A percentile compares a stretch with the other conserved stretches of the same genome.
phyloP scores from a whole-genome alignment of 176 grass and related monocot genomes.

The Musa schizocarpa region DNA sequence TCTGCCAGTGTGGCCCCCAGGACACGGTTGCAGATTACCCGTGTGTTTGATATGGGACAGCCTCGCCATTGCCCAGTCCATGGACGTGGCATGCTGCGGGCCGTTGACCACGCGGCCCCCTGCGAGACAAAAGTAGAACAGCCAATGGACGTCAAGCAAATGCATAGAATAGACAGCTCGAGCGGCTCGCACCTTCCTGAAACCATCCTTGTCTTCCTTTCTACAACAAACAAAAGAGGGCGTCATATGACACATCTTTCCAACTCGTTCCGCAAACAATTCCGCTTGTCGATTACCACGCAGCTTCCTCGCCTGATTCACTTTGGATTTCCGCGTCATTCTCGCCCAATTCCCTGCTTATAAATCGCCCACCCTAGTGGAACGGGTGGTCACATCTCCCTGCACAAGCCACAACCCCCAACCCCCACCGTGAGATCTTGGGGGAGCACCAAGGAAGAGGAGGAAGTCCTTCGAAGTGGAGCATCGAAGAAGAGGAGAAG shows the following conservation, averaged over 20 bases:
- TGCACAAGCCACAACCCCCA: too few relatives aligned
- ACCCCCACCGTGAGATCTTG: too few relatives aligned
- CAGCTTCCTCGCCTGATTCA: not conserved
- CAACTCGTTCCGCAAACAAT: not conserved
- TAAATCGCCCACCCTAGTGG: not conserved
- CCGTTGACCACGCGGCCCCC: too few relatives aligned
- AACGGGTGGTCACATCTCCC: not conserved
- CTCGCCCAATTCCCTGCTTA: not conserved
- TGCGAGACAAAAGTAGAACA: too few relatives aligned
- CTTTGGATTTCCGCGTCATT: not conserved
- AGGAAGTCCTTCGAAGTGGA: too few relatives aligned
- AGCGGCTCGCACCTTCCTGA: not conserved
- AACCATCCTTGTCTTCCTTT: not conserved
- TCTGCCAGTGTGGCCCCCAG: too few relatives aligned
- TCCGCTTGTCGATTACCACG: not conserved
- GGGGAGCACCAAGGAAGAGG: not conserved
- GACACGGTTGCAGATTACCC: too few relatives aligned
- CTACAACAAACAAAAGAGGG: not conserved
- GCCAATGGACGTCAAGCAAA: too few relatives aligned
- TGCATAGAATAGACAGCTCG: not conserved
- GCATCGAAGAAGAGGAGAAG: too few relatives aligned
- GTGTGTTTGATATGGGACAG: too few relatives aligned
- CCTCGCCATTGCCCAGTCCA: too few relatives aligned
- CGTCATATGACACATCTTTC: not conserved
- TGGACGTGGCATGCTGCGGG: too few relatives aligned